phyloP scores from a whole-genome alignment of 192 early-diverging fungal species.

The Coemansia sp. region DNA sequence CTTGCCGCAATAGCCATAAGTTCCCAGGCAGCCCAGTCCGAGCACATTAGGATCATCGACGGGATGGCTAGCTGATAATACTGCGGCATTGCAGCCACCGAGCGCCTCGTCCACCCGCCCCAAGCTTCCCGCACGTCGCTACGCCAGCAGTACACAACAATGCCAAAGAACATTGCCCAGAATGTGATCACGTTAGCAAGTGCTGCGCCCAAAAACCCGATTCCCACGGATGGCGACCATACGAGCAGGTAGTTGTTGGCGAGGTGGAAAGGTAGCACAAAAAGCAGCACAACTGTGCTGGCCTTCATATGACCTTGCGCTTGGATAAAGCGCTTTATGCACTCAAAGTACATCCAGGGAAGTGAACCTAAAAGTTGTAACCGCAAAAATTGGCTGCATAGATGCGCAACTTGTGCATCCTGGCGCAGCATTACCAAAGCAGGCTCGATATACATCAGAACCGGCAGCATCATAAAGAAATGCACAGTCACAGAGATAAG shows the following conservation, averaged over 20 bases:
- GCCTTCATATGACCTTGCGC: conserved; percentile 86
- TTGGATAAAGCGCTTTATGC: conserved; percentile 75
- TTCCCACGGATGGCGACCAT: conserved; percentile 55
- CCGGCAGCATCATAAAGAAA: conserved; percentile 64
- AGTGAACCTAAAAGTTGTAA: conserved; percentile 66
- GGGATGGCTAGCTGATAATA: conserved; percentile 60
- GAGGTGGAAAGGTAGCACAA: conserved; percentile 69
- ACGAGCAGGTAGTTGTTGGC: conserved; percentile 76
- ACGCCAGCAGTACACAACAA: conserved; percentile 59
- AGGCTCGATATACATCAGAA: conserved; percentile 68
- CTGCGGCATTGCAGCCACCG: conserved; percentile 24
- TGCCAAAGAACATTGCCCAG: conserved; percentile 62
- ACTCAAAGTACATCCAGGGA: conserved; percentile 73
- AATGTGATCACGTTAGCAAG: conserved; percentile 69
- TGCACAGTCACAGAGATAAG: conserved; percentile 67
- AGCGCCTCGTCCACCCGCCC: conserved; percentile 57
- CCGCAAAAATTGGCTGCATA: conserved; percentile 64
- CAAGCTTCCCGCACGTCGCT: conserved; percentile 58
- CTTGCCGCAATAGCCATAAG: conserved; percentile 29
- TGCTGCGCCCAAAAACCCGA: conserved; percentile 82
- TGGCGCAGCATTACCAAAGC: conserved; percentile 68
- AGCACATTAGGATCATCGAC: conserved; percentile 65
- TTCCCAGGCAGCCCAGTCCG: conserved; percentile 55
- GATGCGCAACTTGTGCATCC: conserved; percentile 60
- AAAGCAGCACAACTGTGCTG: conserved; percentile 62